Evolutionary conservation across 371 early-diverging fungal genomes (phyloP).

Genomic region (Syncephalastrum monosporum): DNA sequence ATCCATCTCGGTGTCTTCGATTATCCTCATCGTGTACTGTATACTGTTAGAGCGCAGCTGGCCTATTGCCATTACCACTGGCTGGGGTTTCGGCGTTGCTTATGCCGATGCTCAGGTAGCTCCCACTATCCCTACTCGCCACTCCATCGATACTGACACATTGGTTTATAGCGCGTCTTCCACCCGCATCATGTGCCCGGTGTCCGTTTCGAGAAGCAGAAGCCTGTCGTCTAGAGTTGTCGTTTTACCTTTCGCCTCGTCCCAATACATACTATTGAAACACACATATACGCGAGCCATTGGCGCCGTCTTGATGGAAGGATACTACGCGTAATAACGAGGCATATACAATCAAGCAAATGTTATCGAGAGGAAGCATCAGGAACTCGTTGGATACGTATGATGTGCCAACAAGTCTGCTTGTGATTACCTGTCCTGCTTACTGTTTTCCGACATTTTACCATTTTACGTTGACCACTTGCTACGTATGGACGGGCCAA

Average conservation of each 20-base stretch:
- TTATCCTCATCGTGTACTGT: neutral
- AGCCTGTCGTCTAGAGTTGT: slow-evolving; percentile 37
- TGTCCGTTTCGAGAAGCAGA: slow-evolving; percentile 44
- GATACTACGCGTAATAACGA: no score
- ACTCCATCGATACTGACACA: neutral
- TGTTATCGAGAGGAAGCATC: no score
- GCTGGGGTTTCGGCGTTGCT: slow-evolving; percentile 86
- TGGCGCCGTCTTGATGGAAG: no score
- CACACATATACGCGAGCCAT: no score
- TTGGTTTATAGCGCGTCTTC: slow-evolving; percentile 40
- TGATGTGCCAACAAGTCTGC: no score
- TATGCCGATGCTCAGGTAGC: slow-evolving; percentile 81
- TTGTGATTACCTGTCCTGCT: no score
- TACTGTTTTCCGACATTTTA: no score
- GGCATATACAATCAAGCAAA: no score
- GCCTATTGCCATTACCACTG: slow-evolving; percentile 88
- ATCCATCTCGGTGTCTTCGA: neutral
- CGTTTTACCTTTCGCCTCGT: neutral
- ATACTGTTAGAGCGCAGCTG: slow-evolving; percentile 70
- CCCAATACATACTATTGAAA: no score
- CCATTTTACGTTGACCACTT: no score
- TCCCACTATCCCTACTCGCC: neutral
- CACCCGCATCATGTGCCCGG: slow-evolving; percentile 49
- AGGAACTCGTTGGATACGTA: no score
- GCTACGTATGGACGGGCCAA: no score